These are phyloP conservation scores for Kluyveromyces starmeri DNA, from an alignment of 805 yeast species.

Conservation along the genomic window DNA sequence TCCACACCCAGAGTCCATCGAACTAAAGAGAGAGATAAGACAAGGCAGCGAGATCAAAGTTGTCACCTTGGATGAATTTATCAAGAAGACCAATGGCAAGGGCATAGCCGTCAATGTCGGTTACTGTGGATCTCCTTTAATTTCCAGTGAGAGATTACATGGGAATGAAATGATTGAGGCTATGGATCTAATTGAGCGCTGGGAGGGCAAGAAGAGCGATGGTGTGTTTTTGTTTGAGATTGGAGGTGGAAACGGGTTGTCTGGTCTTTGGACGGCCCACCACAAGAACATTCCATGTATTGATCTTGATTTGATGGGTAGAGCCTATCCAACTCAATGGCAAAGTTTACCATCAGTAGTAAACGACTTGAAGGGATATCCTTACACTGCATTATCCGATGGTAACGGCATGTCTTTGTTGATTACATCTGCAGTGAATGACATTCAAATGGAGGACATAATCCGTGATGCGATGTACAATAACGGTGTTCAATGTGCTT, in stretches of 20 bases:
- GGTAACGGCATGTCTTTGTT: conserved; percentile 36
- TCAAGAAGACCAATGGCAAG: conserved; percentile 14
- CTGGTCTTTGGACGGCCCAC: conserved; percentile 24
- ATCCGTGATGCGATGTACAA: conserved; percentile 37
- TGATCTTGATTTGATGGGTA: conserved; percentile 39
- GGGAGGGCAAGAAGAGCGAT: conserved; percentile 25
- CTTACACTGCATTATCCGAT: conserved; percentile 27
- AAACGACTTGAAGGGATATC: conserved; percentile 9
- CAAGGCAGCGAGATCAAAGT: conserved; percentile 30
- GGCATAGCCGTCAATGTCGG: conserved; percentile 29
- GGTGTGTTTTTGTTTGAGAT: conserved; percentile 34
- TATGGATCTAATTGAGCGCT: conserved; percentile 24
- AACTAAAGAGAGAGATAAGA: conserved; percentile 28
- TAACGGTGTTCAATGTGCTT: conserved; percentile 35
- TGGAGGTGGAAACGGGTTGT: conserved; percentile 38
- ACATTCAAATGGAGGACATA: conserved; percentile 30
- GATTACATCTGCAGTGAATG: conserved; percentile 27
- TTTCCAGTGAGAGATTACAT: conserved; percentile 34
- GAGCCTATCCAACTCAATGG: conserved; percentile 39
- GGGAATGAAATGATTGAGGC: conserved; percentile 33
- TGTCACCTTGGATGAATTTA: conserved; percentile 29
- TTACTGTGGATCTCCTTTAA: conserved; percentile 41
- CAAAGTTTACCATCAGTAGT: conserved; percentile 32
- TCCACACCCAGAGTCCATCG: conserved; percentile 35
- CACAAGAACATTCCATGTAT: conserved; percentile 27